Conservation (phyloP, 805 yeast species). For the Kuraishia hungarica region DNA sequence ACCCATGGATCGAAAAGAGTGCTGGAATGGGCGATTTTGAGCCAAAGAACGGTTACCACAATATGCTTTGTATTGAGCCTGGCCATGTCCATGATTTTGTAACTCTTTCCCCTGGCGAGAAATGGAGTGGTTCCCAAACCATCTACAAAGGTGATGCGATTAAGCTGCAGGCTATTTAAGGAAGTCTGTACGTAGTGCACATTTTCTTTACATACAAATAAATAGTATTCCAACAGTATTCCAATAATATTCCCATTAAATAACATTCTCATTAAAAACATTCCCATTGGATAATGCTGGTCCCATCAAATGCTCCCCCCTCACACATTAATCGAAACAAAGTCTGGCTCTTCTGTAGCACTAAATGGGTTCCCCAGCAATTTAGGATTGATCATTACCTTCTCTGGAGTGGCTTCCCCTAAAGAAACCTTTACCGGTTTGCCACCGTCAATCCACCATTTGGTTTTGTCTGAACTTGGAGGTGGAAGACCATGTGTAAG, state of each 20-base stretch:
- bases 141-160: constrained; percentile 51
- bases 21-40: constrained; percentile 78
- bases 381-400: constrained; percentile 52
- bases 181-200: too few species aligned
- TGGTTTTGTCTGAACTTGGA: constrained; percentile 72
- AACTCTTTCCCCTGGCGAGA: constrained; percentile 56
- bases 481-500: constrained; percentile 56
- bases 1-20: constrained; percentile 90
- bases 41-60: constrained; percentile 75
- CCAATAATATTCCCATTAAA: neutral
- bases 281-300: neutral
- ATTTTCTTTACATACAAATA: too few species aligned
- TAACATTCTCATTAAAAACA: neutral
- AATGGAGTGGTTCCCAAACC: constrained; percentile 68
- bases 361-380: constrained; percentile 69
- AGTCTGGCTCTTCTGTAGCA: constrained; percentile 41
- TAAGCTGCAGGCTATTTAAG: constrained; percentile 2
- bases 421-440: constrained; percentile 61
- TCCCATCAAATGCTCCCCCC: too few species aligned
- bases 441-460: constrained; percentile 92
- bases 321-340: constrained; percentile 20
- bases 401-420: constrained; percentile 28
- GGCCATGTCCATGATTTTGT: constrained; percentile 75
- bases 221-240: too few species aligned
- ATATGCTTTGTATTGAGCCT: constrained; percentile 93